phyloP scores from a whole-genome alignment of 176 grass and related monocot genomes.

The Bromus sterilis region DNA sequence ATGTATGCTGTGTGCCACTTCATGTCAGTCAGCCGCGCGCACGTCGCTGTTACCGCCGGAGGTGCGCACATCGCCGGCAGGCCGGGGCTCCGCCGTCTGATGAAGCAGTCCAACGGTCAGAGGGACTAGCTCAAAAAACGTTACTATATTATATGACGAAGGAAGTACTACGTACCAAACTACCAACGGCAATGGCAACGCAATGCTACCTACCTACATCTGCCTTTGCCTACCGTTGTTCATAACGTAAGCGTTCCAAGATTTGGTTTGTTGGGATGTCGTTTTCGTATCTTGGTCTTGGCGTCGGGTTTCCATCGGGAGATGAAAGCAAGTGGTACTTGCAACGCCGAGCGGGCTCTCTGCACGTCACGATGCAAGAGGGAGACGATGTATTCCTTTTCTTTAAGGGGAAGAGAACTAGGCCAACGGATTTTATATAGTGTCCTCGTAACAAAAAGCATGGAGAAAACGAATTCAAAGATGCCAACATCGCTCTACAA shows the following conservation, averaged over 20 bases:
- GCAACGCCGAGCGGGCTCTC: background rate
- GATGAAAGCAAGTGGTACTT: background rate
- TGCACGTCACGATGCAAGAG: background rate
- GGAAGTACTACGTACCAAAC: background rate
- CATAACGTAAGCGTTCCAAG: background rate
- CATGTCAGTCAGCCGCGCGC: background rate
- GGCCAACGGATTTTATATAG: background rate
- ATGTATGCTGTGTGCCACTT: background rate
- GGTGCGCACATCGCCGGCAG: too few species aligned
- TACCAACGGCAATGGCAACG: background rate
- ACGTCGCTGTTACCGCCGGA: background rate
- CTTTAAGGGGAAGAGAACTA: background rate
- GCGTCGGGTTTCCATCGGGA: background rate
- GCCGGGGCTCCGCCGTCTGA: background rate
- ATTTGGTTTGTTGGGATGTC: conserved; percentile 10
- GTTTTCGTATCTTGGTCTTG: background rate
- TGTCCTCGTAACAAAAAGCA: too few species aligned
- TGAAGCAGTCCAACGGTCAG: background rate
- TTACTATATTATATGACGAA: too few species aligned
- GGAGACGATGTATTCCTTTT: background rate
- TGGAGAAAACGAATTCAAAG: background rate
- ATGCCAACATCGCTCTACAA: too few species aligned
- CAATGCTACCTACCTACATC: background rate
- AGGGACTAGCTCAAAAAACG: too few species aligned
- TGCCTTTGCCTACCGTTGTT: background rate